Evolutionary conservation across 257 asterid species (phyloP).

Genomic region (Salvia miltiorrhiza): DNA sequence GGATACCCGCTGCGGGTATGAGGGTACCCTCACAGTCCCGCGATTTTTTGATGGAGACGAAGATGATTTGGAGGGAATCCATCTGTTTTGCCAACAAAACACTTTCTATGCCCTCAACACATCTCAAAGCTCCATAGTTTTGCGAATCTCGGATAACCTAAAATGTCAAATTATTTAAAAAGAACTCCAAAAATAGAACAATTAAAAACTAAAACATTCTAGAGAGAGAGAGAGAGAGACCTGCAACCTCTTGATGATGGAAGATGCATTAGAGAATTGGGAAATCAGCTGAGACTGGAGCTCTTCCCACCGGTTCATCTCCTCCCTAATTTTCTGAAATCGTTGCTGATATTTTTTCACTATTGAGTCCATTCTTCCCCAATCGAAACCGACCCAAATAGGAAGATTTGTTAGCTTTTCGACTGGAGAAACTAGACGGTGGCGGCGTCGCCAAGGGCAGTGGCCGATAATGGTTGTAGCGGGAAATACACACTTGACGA

Average conservation of each 20-base stretch:
- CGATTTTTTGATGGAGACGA: too few species aligned
- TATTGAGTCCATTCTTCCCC: conserved; percentile 45
- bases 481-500: too few species aligned
- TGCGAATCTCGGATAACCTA: conserved; percentile 49
- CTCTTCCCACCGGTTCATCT: conserved; percentile 67
- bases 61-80: conserved; percentile 61
- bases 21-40: too few species aligned
- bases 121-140: conserved; percentile 54
- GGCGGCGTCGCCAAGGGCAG: too few species aligned
- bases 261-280: conserved; percentile 59
- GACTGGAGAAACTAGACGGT: background rate
- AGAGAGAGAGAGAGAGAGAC: conserved; percentile 26
- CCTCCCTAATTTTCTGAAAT: conserved; percentile 59
- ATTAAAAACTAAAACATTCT: background rate
- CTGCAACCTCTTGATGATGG: conserved; percentile 75
- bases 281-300: conserved; percentile 57
- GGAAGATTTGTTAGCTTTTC: background rate
- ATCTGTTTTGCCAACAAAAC: conserved; percentile 61
- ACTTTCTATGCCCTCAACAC: conserved; percentile 53
- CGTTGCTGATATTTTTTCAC: conserved; percentile 64
- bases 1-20: too few species aligned
- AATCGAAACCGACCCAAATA: background rate
- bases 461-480: too few species aligned
- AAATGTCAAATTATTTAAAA: conserved; percentile 7
- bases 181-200: background rate